Base-by-base conservation (phyloP, 2,329 filamentous ascomycete genomes). In the Neoascochyta sp. region DNA sequence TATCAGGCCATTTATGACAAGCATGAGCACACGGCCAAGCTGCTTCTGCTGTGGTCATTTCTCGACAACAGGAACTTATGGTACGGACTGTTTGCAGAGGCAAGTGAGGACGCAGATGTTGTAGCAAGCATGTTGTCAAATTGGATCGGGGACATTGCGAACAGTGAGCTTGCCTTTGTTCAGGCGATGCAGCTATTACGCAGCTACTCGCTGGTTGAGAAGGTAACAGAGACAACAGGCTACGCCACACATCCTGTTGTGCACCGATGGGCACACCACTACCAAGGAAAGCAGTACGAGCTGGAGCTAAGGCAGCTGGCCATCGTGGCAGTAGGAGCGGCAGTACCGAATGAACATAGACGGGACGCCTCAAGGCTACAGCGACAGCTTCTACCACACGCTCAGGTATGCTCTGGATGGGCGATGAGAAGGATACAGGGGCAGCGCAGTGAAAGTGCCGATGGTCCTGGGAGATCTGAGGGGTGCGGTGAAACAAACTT, bases 1-100 rank as follows among this genome's bases (percentile, higher is more conserved):
- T 57, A 57, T 35, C 33, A 60, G 15, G 46, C 50, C 9, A 45
- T 60, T 7, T 17, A 28, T n/a, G 26, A 35, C 4, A 39, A 44
- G 31, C 45, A 48, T 24, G 20, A 43, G 22, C 11, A 24, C 5
- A 45, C 54, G 4, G 48, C 47, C 3, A 34, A 50, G 4, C 31
- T 59, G 20, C 47, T 62, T 7, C 47, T 54, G 5, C 42, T 58
- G 11, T 60, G 45, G 52, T 47, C 39, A 9, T 52, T 47, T 24
- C 34, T 57, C 1, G 41, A 57, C 24, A 44, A 42, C 17, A 45
- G 41, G 19, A 46, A 54, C 17, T 11, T 60, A 7, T 57, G 48
- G 51, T 40, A 50, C 27, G 38, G 50, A 28, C 33, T 60, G 16
- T 31, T 55, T 13, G 34, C 45, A 16, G 26, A 18, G 26, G 33